A percentile compares a stretch with the other conserved stretches of the same genome.
Evolutionary conservation across 495 filamentous ascomycete genomes (phyloP).

Genomic region (Geoglossum glabrum): DNA sequence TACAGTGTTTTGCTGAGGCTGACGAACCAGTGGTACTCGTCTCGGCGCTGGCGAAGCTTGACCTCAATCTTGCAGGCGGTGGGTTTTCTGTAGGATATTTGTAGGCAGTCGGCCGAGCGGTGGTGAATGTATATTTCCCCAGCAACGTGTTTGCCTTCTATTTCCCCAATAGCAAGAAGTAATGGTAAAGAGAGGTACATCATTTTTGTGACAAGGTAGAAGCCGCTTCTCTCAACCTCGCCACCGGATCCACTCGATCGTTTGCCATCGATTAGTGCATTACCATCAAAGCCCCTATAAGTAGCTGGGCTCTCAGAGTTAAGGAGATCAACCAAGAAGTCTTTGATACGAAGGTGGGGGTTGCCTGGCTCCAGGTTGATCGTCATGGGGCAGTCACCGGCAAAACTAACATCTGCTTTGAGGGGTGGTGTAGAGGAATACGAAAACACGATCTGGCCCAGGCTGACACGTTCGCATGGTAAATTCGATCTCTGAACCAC

Average conservation of each 20-base stretch:
- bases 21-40: constrained; percentile 12
- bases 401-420: constrained; percentile 20
- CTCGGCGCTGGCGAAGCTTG: constrained; percentile 7
- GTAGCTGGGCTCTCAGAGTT: constrained; percentile 25
- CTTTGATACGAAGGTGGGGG: constrained; percentile 54
- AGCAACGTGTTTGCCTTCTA: constrained; percentile 20
- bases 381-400: constrained; percentile 13
- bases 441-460: constrained; percentile 39
- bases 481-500: constrained; percentile 34
- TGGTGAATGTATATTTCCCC: constrained; percentile 6
- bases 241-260: background rate
- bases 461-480: constrained; percentile 32
- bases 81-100: constrained; percentile 14
- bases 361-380: constrained; percentile 40
- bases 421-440: constrained; percentile 24
- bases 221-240: constrained; percentile 15
- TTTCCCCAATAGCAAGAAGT: constrained; percentile 37
- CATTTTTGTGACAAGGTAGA: constrained; percentile 31
- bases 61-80: constrained; percentile 12
- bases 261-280: background rate
- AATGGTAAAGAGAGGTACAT: constrained; percentile 48
- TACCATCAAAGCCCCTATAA: background rate
- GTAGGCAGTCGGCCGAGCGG: constrained; percentile 10
- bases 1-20: constrained; percentile 4
- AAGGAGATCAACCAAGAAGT: constrained; percentile 38